Conservation (phyloP, 805 yeast genomes). For the Wickerhamiella australiensis region DNA sequence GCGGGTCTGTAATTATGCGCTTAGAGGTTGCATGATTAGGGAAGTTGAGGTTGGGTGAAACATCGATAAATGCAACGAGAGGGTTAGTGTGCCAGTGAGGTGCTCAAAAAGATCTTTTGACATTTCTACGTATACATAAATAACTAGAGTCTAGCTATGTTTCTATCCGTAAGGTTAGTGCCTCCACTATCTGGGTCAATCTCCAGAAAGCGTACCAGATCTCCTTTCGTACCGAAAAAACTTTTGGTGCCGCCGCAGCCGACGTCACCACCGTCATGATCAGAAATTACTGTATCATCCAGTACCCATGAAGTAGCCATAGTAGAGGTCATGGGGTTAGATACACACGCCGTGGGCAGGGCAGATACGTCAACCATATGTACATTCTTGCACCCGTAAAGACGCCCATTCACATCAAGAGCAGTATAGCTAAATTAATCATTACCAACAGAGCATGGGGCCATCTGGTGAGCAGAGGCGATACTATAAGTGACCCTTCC, state of each 20-base stretch:
- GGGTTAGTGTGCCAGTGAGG: too few species aligned
- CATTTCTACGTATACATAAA: neutral
- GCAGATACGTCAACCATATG: conserved; percentile 40
- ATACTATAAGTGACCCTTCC: conserved; percentile 26
- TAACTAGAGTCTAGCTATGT: neutral
- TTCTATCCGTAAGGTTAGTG: conserved; percentile 6
- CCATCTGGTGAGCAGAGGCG: conserved; percentile 48
- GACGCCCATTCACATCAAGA: conserved; percentile 34
- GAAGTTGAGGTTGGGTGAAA: too few species aligned
- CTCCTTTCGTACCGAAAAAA: conserved; percentile 20
- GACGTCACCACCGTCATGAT: conserved; percentile 23
- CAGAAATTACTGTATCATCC: neutral
- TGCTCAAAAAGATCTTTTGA: too few species aligned
- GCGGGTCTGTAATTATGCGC: neutral
- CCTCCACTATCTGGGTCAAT: neutral
- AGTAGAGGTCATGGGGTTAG: conserved; percentile 41
- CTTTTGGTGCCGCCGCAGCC: conserved; percentile 22
- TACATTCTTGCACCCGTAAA: conserved; percentile 38
- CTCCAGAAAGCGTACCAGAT: conserved; percentile 20
- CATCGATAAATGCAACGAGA: too few species aligned
- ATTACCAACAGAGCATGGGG: conserved; percentile 35
- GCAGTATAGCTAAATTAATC: conserved; percentile 36
- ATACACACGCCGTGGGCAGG: conserved; percentile 43
- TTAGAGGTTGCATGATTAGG: too few species aligned
- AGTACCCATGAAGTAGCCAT: conserved; percentile 39